Conservation (phyloP, 176 grass and related monocot genomes). For the Cymbopogon citratus region DNA sequence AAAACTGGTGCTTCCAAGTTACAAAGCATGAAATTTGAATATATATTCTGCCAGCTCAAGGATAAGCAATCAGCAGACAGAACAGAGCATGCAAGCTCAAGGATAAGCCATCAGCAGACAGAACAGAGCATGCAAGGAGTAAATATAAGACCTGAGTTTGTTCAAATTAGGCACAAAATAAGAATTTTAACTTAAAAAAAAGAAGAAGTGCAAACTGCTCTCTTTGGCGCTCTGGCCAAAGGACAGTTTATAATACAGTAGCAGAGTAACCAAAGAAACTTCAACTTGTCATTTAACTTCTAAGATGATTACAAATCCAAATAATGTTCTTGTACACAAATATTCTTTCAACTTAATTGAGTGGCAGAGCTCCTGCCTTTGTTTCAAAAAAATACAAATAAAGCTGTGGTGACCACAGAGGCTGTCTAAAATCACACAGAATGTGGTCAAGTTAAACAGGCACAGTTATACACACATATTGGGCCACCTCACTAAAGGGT, state of each 20-base stretch:
- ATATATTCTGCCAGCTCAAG: not conserved
- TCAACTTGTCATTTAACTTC: not conserved
- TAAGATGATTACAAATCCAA: not conserved
- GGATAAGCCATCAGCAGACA: not conserved
- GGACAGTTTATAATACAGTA: not conserved
- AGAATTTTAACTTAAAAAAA: not conserved
- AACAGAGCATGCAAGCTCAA: not conserved
- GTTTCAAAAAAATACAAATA: not conserved
- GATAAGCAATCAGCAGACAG: not conserved
- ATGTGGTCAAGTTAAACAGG: not conserved
- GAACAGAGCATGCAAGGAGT: not conserved
- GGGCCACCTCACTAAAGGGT: not conserved
- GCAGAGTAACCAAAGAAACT: not conserved
- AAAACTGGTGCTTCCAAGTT: not conserved
- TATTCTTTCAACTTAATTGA: no score
- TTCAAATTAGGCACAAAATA: not conserved
- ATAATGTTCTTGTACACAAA: not conserved
- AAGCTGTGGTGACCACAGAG: not conserved
- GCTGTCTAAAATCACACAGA: not conserved
- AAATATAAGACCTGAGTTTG: not conserved
- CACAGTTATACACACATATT: not conserved
- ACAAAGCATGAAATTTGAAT: not conserved
- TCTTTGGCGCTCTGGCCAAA: not conserved
- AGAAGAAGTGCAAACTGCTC: not conserved
- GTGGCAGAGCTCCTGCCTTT: no score